Conservation (phyloP, 495 filamentous ascomycete genomes). For the Lasiosphaeria ovina region DNA sequence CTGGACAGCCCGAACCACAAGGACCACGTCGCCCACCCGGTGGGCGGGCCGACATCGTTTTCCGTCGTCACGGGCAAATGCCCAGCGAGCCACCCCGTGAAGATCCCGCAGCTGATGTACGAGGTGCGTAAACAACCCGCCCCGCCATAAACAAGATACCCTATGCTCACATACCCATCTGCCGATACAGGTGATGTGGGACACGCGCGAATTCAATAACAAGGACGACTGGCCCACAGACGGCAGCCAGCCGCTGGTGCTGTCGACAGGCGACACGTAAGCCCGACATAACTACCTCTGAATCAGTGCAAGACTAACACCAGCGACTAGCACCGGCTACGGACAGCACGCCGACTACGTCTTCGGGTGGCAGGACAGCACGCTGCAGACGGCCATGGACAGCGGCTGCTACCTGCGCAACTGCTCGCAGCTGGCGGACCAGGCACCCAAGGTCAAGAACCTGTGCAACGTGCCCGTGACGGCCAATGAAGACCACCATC, state of each 20-base stretch:
- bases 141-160: not conserved
- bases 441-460: slow-evolving; percentile 31
- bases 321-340: slow-evolving; percentile 30
- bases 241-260: slow-evolving; percentile 41
- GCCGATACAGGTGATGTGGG: slow-evolving; percentile 26
- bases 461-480: slow-evolving; percentile 35
- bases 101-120: slow-evolving; percentile 41
- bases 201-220: slow-evolving; percentile 41
- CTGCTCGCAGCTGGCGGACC: slow-evolving; percentile 31
- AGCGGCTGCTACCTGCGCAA: slow-evolving; percentile 35
- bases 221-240: slow-evolving; percentile 41
- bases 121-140: slow-evolving; percentile 16
- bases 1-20: slow-evolving; percentile 37
- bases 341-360: slow-evolving; percentile 48
- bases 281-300: slow-evolving; percentile 6
- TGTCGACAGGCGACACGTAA: slow-evolving; percentile 40
- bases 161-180: not conserved
- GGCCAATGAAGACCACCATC: slow-evolving; percentile 34
- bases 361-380: slow-evolving; percentile 43
- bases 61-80: slow-evolving; percentile 28
- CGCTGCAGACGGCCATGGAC: slow-evolving; percentile 45
- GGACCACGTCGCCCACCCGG: slow-evolving; percentile 35
- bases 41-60: slow-evolving; percentile 23
- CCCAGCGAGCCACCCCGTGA: slow-evolving; percentile 39
- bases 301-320: not conserved